phyloP scores from a whole-genome alignment of 805 yeast species.

The Candida maltosa region DNA sequence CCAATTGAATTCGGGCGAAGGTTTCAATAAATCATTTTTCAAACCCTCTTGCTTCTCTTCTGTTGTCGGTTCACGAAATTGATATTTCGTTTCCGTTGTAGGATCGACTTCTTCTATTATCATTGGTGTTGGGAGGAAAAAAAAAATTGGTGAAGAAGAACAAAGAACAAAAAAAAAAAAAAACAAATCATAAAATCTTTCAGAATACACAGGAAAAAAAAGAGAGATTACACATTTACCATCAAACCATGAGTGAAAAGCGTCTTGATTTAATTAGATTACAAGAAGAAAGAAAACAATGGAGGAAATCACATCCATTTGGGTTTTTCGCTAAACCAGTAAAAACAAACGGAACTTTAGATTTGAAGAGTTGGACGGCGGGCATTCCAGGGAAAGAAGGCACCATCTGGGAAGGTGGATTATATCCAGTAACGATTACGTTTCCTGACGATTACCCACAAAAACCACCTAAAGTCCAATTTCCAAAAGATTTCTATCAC shows the following conservation, averaged over 20 bases:
- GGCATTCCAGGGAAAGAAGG: constrained; percentile 92
- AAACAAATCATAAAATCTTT: too few species aligned
- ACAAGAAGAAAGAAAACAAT: constrained; percentile 93
- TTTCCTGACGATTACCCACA: constrained; percentile 94
- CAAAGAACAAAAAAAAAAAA: background rate
- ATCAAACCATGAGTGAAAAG: too few species aligned
- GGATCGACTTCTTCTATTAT: constrained; percentile 7
- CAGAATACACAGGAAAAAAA: too few species aligned
- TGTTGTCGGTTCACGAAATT: constrained; percentile 1
- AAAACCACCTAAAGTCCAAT: constrained; percentile 91
- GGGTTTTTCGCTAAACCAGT: constrained; percentile 93
- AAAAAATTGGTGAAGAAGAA: background rate
- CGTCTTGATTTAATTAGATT: constrained; percentile 79
- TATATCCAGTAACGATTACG: constrained; percentile 74
- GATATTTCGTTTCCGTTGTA: constrained; percentile 7
- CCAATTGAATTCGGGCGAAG: constrained; percentile 63
- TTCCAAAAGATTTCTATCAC: constrained; percentile 89
- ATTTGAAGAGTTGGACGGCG: constrained; percentile 85
- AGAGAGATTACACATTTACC: too few species aligned
- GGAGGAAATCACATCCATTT: constrained; percentile 98
- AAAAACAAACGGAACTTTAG: constrained; percentile 79
- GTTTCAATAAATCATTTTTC: constrained; percentile 50
- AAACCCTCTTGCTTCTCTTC: constrained; percentile 5
- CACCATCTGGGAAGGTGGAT: constrained; percentile 89
- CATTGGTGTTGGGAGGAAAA: too few species aligned